Percentiles rank a stretch among this genome's conserved stretches.
Conservation (phyloP, 2,329 filamentous ascomycete species). For the Zarea fungicola region DNA sequence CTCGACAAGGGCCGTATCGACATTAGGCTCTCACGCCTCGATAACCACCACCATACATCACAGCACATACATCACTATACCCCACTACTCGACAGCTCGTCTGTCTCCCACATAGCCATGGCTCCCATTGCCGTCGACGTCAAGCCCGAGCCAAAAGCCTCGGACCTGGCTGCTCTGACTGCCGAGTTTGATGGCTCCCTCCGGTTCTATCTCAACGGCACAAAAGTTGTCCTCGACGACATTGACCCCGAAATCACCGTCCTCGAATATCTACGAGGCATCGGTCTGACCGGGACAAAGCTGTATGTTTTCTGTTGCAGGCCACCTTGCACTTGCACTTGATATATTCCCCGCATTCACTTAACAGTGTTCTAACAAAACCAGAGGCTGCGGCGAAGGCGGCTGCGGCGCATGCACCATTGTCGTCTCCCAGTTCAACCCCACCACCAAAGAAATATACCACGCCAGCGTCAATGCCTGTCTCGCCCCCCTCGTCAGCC, state of each 20-base stretch:
- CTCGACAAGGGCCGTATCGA: no score
- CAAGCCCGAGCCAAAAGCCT: conserved; percentile 32
- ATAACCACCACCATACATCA: no score
- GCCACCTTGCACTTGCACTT: neutral
- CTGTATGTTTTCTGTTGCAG: conserved; percentile 43
- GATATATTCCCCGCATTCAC: neutral
- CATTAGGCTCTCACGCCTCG: neutral
- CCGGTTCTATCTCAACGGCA: conserved; percentile 92
- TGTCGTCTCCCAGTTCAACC: conserved; percentile 89
- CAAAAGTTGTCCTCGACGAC: conserved; percentile 76
- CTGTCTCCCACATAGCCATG: conserved; percentile 33
- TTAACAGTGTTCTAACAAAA: neutral
- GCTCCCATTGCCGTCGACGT: conserved; percentile 52
- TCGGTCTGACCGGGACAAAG: conserved; percentile 93
- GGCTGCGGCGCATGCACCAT: conserved; percentile 96
- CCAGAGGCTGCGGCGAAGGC: conserved; percentile 83
- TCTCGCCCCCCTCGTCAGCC: conserved; percentile 82
- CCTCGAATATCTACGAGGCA: conserved; percentile 85
- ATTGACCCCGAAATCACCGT: conserved; percentile 89
- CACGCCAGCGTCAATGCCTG: conserved; percentile 97
- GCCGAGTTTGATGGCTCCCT: conserved; percentile 80
- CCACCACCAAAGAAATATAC: conserved; percentile 86
- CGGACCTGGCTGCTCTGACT: conserved; percentile 49
- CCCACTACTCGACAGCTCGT: neutral
- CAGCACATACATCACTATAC: no score